Conservation (phyloP, 176 grass and related monocot genomes). For the Rhipidocladum racemiflorum region DNA sequence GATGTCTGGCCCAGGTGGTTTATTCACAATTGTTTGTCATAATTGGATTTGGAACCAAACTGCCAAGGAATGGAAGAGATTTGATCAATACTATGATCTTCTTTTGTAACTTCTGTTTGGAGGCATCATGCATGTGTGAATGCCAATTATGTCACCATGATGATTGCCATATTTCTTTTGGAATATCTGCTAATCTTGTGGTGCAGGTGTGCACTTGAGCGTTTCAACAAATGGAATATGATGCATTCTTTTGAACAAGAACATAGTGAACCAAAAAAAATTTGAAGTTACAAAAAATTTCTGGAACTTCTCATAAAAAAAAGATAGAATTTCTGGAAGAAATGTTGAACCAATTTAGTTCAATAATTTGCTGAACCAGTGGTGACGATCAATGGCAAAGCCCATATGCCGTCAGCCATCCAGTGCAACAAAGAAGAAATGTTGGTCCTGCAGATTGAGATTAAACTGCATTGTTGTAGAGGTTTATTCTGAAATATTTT, state of each 20-base stretch:
- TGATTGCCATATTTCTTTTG: neutral
- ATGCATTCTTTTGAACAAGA: neutral
- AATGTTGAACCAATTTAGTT: neutral
- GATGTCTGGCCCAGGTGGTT: neutral
- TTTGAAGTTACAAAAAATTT: neutral
- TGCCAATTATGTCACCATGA: neutral
- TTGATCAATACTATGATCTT: neutral
- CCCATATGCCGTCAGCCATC: neutral
- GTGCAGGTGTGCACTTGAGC: neutral
- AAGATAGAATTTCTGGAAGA: neutral
- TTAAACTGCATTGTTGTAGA: neutral
- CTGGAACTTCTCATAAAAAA: neutral
- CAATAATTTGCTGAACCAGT: neutral
- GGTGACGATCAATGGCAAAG: neutral
- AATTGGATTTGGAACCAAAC: neutral
- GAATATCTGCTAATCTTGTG: neutral
- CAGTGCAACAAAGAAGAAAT: neutral
- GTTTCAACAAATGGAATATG: neutral
- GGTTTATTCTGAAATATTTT: neutral
- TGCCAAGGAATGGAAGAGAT: neutral
- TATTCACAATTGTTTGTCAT: neutral
- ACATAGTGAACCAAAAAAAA: neutral
- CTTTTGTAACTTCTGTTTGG: neutral
- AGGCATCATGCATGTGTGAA: neutral
- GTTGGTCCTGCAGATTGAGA: neutral